Base-by-base conservation (phyloP, 345 rosid genomes). In the Citrus sinensis region DNA sequence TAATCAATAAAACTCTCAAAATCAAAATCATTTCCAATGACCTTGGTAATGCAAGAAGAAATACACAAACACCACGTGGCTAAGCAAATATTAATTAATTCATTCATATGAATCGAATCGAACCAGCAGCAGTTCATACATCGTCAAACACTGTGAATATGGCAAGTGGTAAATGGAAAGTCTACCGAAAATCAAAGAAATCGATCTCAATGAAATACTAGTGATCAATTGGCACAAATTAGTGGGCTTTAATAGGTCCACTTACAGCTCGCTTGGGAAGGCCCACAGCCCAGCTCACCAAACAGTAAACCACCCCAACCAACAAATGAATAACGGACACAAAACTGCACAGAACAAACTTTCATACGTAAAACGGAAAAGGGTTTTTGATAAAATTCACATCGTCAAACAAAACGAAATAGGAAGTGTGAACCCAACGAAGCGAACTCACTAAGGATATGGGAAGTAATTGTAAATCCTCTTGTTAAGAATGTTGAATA, bases 381-480 rank as follows among this genome's bases (percentile, higher is more conserved):
- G 49, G 14, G 14, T 51, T 40, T 40, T 40, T 24, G n/a, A n/a
- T 5, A 8, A 22, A 32, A 49, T 65, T 65, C 66, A 62, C 5
- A 37, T 2, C 6, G 19, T 25, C 11, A 10, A 25, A 10, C 34
- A 8, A 49, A 49, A 40, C 7, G 0, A 27, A 30, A 29, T 20
- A 0, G 4, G 27, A 54, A 54, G 5, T 29, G 20, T 64, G 22
- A 34, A 46, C 51, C 16, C 5, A 46, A 46, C 51, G 17, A 46
- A 46, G 51, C 51, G 17, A 46, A 83, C 98, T 92, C 82, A 95
- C 99, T 92, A 95, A 3, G 98, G 99, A 64, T 95, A 95, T 3
- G 99, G 97, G 83, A 95, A 95, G 87, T 95, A 95, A 86, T 93
- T 93, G 85, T 95, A 95, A 49, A 95, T 92, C 97, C 91, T 95